Evolutionary conservation across 345 rosid species (phyloP).

Genomic region (Turritis glabra): DNA sequence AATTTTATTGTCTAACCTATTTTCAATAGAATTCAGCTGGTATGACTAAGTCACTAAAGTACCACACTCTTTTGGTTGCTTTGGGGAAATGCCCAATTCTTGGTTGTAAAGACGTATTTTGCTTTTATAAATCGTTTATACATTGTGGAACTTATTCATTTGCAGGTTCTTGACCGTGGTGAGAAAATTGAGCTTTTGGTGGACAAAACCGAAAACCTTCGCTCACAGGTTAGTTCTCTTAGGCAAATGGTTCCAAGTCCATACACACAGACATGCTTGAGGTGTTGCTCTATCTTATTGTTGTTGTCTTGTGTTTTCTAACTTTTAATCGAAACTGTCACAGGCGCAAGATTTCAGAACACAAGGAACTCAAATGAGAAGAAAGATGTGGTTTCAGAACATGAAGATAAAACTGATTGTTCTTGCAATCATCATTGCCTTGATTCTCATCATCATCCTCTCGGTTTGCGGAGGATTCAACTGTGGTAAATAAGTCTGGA

Average conservation of each 20-base stretch:
- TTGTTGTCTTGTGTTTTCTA: not conserved
- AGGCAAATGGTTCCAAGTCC: slow-evolving; percentile 17
- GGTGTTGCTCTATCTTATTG: not conserved
- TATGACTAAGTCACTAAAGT: not conserved
- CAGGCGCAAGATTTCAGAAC: slow-evolving; percentile 92
- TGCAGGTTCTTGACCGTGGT: slow-evolving; percentile 91
- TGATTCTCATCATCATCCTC: slow-evolving; percentile 72
- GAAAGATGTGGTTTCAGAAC: slow-evolving; percentile 95
- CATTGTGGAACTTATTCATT: not conserved
- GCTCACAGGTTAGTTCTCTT: slow-evolving; percentile 67
- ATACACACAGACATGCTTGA: not conserved
- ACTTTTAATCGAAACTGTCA: not conserved
- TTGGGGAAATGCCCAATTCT: not conserved
- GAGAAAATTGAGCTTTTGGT: slow-evolving; percentile 90
- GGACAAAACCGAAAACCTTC: slow-evolving; percentile 94
- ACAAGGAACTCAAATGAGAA: slow-evolving; percentile 80
- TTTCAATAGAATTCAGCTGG: not conserved
- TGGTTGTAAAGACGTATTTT: not conserved
- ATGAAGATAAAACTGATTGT: slow-evolving; percentile 96
- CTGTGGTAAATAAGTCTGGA: slow-evolving; percentile 41
- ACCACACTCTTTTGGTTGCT: not conserved
- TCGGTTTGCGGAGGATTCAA: slow-evolving; percentile 91
- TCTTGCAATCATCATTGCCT: slow-evolving; percentile 63
- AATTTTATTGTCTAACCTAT: not conserved
- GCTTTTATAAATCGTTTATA: not conserved